A percentile compares a stretch with the other conserved stretches of the same genome.
phyloP scores from a whole-genome alignment of 2,329 filamentous ascomycete species.

The Coniochaeta hoffmannii region DNA sequence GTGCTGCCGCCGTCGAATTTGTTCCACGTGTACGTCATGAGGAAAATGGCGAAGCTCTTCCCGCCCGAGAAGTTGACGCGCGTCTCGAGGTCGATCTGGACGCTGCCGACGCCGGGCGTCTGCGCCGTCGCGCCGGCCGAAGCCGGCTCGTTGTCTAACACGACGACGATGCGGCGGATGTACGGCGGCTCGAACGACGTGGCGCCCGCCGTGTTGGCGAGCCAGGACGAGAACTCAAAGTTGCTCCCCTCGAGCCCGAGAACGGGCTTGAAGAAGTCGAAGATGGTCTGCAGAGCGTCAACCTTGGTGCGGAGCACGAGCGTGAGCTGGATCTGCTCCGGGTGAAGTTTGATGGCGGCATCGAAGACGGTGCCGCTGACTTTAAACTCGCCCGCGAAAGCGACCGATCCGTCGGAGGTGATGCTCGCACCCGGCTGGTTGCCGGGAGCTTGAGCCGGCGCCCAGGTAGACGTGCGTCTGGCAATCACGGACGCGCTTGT shows the following conservation, averaged over 20 bases:
- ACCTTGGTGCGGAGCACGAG: slow-evolving; percentile 1
- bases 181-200: slow-evolving; percentile 3
- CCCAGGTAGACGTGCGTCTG: slow-evolving; percentile 2
- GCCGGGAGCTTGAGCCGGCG: not conserved
- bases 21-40: slow-evolving; percentile 4
- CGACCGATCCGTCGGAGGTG: slow-evolving; percentile 3
- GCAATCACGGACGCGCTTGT: slow-evolving; percentile 3
- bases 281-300: slow-evolving; percentile 2
- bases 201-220: not conserved
- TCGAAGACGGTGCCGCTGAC: slow-evolving; percentile 3
- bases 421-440: not conserved
- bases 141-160: not conserved
- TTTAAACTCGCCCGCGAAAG: slow-evolving; percentile 2
- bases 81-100: slow-evolving; percentile 5
- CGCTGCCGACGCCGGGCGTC: slow-evolving; percentile 4
- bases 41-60: slow-evolving; percentile 3
- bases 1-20: not conserved
- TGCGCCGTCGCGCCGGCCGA: slow-evolving; percentile 2
- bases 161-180: slow-evolving; percentile 3
- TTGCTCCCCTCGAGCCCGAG: slow-evolving; percentile 3
- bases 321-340: slow-evolving; percentile 1
- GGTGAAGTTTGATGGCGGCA: not conserved
- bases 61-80: slow-evolving; percentile 4
- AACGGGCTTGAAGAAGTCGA: not conserved
- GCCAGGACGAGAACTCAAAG: slow-evolving; percentile 4